Percentiles rank a stretch among this genome's conserved stretches.
phyloP scores from a whole-genome alignment of 495 filamentous ascomycete genomes.

The Hypoxylon perforatum region DNA sequence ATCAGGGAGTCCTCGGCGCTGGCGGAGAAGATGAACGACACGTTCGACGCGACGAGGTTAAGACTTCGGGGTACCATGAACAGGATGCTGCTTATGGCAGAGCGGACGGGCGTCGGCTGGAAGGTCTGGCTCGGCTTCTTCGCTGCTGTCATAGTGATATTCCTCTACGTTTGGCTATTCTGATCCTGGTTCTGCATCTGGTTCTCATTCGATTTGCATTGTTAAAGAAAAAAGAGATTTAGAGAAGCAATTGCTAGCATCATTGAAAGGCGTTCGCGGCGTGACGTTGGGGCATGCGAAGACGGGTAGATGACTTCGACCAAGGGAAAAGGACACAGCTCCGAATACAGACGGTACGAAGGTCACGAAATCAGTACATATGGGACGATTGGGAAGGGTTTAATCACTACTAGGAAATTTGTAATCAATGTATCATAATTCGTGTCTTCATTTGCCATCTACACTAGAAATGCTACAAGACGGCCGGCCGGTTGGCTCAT shows the following conservation, averaged over 20 bases:
- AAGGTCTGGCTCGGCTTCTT: conserved; percentile 93
- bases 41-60: conserved; percentile 85
- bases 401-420: conserved; percentile 26
- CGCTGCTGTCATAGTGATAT: conserved; percentile 77
- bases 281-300: neutral
- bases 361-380: conserved; percentile 30
- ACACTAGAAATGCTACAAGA: conserved; percentile 20
- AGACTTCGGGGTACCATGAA: conserved; percentile 93
- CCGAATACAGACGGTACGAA: conserved; percentile 13
- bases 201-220: neutral
- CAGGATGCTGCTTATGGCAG: conserved; percentile 94
- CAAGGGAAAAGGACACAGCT: conserved; percentile 2
- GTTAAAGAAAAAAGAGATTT: neutral
- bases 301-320: too few relatives aligned
- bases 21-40: conserved; percentile 88
- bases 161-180: conserved; percentile 92
- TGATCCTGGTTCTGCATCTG: conserved; percentile 43
- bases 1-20: conserved; percentile 87
- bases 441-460: conserved; percentile 28
- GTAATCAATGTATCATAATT: conserved; percentile 48
- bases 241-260: conserved; percentile 4
- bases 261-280: conserved; percentile 7
- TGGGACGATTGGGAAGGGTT: conserved; percentile 13
- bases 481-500: conserved; percentile 2
- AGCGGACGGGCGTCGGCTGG: conserved; percentile 93